Evolutionary conservation across 140 eudicot species (phyloP).

Genomic region (Anethum foeniculum): DNA sequence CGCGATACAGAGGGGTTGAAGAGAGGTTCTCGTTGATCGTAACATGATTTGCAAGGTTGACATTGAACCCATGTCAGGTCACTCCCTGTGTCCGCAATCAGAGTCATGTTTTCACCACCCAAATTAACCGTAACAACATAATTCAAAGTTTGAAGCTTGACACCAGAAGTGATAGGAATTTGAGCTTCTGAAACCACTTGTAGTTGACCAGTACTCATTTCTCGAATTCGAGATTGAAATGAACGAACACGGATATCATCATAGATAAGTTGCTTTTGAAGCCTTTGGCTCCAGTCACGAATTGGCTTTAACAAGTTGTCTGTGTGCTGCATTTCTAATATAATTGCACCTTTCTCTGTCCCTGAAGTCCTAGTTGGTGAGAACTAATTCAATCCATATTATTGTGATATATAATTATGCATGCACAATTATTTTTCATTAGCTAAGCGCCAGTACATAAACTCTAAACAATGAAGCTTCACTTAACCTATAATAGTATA

Average conservation of each 20-base stretch:
- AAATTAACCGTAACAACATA: constrained; percentile 49
- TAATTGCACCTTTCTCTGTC: constrained; percentile 47
- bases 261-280: constrained; percentile 33
- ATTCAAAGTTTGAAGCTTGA: constrained; percentile 71
- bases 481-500: neutral
- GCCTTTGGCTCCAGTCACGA: constrained; percentile 39
- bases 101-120: constrained; percentile 56
- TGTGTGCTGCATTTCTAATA: constrained; percentile 62
- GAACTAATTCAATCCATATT: neutral
- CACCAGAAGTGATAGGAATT: constrained; percentile 63
- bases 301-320: constrained; percentile 34
- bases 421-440: neutral
- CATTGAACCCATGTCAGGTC: constrained; percentile 94
- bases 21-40: constrained; percentile 69
- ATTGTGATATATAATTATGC: neutral
- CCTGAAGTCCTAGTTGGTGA: constrained; percentile 36
- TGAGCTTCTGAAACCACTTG: constrained; percentile 45
- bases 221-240: constrained; percentile 54
- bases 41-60: constrained; percentile 73
- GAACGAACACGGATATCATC: constrained; percentile 57
- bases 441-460: neutral
- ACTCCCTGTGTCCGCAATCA: constrained; percentile 86
- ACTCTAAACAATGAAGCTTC: neutral
- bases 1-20: constrained; percentile 59
- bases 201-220: constrained; percentile 14